Evolutionary conservation across 805 yeast genomes (phyloP).

Genomic region (Jamesozyma rosinii): DNA sequence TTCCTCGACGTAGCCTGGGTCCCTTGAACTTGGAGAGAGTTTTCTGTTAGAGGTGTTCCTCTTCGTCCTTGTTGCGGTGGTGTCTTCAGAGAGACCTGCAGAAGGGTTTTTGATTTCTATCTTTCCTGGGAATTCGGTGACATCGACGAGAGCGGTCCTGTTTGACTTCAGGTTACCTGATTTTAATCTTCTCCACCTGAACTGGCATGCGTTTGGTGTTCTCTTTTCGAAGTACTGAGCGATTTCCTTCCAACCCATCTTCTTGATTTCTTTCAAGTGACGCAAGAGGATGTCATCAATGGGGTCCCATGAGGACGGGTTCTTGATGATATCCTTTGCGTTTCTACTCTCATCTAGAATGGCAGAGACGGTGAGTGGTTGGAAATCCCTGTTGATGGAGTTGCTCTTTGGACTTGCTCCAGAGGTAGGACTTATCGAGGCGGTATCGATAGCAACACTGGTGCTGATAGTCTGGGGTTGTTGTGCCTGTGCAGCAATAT

Average conservation of each 20-base stretch:
- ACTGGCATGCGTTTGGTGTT: conserved; percentile 84
- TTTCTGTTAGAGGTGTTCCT: not conserved
- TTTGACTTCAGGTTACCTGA: conserved; percentile 35
- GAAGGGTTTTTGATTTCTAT: conserved; percentile 6
- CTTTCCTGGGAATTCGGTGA: conserved; percentile 14
- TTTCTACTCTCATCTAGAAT: not conserved
- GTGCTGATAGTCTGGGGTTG: no score
- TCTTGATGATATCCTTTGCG: conserved; percentile 9
- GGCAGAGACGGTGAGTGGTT: no score
- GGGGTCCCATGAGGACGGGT: conserved; percentile 67
- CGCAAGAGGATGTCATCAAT: conserved; percentile 64
- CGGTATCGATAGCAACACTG: no score
- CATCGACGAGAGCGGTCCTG: conserved; percentile 22
- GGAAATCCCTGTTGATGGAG: no score
- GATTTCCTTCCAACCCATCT: conserved; percentile 84
- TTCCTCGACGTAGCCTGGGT: not conserved
- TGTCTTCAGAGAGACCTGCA: not conserved
- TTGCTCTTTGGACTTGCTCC: no score
- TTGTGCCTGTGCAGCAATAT: no score
- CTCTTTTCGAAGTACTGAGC: conserved; percentile 68
- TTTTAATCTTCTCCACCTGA: conserved; percentile 72
- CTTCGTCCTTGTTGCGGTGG: not conserved
- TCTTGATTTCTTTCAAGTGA: conserved; percentile 71
- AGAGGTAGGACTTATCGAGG: no score
- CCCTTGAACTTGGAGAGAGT: not conserved